These are phyloP conservation scores for Aureococcus anophagefferens DNA, from an alignment of 108 stramenopile genomes.

Conservation along the genomic window DNA sequence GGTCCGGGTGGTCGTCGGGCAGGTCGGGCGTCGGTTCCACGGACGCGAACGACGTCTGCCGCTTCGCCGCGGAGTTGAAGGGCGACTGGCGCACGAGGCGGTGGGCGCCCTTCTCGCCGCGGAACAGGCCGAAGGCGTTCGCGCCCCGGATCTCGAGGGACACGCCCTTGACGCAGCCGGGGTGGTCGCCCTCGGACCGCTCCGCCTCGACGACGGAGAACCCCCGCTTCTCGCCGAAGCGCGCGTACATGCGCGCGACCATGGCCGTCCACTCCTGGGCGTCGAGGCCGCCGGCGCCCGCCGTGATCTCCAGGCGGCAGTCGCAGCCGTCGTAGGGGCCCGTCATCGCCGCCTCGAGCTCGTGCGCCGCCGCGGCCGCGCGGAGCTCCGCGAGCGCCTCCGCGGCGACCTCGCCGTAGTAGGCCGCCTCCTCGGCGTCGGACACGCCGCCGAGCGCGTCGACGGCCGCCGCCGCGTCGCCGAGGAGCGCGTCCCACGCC, in stretches of 20 bases:
- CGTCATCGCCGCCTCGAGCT: constrained; percentile 20
- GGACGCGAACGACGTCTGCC: constrained; percentile 90
- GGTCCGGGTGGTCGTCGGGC: constrained; percentile 41
- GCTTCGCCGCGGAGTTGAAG: constrained; percentile 85
- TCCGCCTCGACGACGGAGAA: constrained; percentile 49
- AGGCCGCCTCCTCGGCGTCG: not conserved
- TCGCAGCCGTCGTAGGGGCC: constrained; percentile 24
- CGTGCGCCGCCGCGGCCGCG: not conserved
- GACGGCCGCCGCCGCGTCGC: constrained; percentile 26
- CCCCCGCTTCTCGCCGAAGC: constrained; percentile 54
- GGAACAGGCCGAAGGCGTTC: constrained; percentile 71
- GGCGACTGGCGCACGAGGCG: constrained; percentile 78
- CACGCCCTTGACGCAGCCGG: constrained; percentile 76
- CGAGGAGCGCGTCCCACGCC: constrained; percentile 15
- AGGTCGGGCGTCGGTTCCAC: constrained; percentile 81
- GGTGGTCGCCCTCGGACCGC: constrained; percentile 49
- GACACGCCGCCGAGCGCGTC: constrained; percentile 17
- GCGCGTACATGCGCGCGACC: constrained; percentile 66
- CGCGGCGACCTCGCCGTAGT: constrained; percentile 9
- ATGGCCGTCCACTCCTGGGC: constrained; percentile 81
- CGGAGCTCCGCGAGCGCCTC: constrained; percentile 12
- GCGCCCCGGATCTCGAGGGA: constrained; percentile 56
- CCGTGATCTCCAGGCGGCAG: constrained; percentile 66
- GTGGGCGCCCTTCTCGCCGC: constrained; percentile 86
- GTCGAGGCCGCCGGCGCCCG: constrained; percentile 96